These are phyloP conservation scores for Gentiana dahurica DNA, from an alignment of 257 asterid species.

Conservation along the genomic window DNA sequence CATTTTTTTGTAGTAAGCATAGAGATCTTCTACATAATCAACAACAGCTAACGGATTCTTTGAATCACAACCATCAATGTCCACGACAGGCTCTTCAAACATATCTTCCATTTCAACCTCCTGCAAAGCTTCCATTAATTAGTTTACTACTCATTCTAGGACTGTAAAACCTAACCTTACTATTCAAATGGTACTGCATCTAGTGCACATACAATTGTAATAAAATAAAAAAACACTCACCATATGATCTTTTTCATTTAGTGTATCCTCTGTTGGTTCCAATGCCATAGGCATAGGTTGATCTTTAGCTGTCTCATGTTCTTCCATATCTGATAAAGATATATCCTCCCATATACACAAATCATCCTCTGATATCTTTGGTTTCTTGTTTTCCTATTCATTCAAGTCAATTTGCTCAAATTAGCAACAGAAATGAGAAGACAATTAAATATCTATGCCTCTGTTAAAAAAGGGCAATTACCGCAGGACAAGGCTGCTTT, in stretches of 20 bases:
- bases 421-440: background rate
- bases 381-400: slow-evolving; percentile 29
- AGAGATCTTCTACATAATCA: slow-evolving; percentile 75
- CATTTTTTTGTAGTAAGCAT: slow-evolving; percentile 58
- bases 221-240: slow-evolving; percentile 13
- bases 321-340: slow-evolving; percentile 36
- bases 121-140: slow-evolving; percentile 15
- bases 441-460: background rate
- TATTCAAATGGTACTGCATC: too few relatives aligned
- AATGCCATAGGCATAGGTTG: slow-evolving; percentile 72
- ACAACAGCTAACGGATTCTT: slow-evolving; percentile 62
- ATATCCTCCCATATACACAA: slow-evolving; percentile 38
- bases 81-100: slow-evolving; percentile 53
- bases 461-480: background rate
- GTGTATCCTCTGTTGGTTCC: slow-evolving; percentile 42
- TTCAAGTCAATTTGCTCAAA: background rate
- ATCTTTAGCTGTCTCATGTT: slow-evolving; percentile 34
- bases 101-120: slow-evolving; percentile 96
- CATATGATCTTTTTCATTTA: slow-evolving; percentile 34
- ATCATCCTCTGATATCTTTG: slow-evolving; percentile 20
- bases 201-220: background rate
- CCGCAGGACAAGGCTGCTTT: slow-evolving; percentile 38
- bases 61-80: slow-evolving; percentile 57
- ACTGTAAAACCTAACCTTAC: background rate
- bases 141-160: background rate